Percentiles rank a stretch among this genome's conserved stretches.
Evolutionary conservation across 768 basidiomycete genomes (phyloP).

Genomic region (Pulveroboletus sp.): DNA sequence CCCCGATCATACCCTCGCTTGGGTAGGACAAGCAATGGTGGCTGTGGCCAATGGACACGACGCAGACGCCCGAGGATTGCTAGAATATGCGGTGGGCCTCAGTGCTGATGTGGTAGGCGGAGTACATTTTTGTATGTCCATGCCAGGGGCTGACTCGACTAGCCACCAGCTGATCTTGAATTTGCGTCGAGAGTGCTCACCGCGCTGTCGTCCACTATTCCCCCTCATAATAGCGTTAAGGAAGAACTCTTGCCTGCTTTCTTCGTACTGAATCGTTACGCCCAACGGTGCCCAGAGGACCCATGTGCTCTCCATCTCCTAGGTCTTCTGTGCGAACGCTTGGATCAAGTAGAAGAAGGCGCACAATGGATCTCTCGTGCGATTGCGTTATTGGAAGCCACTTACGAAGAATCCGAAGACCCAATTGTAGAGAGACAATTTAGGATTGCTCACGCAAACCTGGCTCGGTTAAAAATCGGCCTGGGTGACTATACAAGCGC

Average conservation of each 20-base stretch:
- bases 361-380: constrained; percentile 55
- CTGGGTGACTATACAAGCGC: constrained; percentile 57
- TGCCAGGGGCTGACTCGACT: constrained; percentile 12
- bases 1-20: constrained; percentile 84
- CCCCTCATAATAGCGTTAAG: constrained; percentile 19
- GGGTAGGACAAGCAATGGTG: constrained; percentile 86
- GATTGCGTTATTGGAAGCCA: constrained; percentile 73
- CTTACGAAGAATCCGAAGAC: constrained; percentile 88
- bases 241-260: constrained; percentile 72
- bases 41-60: constrained; percentile 59
- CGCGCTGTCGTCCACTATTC: constrained; percentile 25
- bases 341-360: constrained; percentile 69
- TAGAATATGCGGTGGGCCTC: constrained; percentile 71
- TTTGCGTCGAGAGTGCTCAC: constrained; percentile 63
- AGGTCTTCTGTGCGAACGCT: constrained; percentile 79
- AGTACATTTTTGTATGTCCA: neutral
- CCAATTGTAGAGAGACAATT: constrained; percentile 73
- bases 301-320: constrained; percentile 79
- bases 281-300: constrained; percentile 63
- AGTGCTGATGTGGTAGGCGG: constrained; percentile 51
- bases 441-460: constrained; percentile 75
- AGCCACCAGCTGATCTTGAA: constrained; percentile 84
- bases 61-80: constrained; percentile 60
- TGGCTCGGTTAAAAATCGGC: constrained; percentile 75
- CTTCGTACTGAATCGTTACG: constrained; percentile 78